Percentiles rank a stretch among this genome's conserved stretches.
Conservation (phyloP, 176 grass and related monocot genomes). For the Miscanthus lutarioriparius region DNA sequence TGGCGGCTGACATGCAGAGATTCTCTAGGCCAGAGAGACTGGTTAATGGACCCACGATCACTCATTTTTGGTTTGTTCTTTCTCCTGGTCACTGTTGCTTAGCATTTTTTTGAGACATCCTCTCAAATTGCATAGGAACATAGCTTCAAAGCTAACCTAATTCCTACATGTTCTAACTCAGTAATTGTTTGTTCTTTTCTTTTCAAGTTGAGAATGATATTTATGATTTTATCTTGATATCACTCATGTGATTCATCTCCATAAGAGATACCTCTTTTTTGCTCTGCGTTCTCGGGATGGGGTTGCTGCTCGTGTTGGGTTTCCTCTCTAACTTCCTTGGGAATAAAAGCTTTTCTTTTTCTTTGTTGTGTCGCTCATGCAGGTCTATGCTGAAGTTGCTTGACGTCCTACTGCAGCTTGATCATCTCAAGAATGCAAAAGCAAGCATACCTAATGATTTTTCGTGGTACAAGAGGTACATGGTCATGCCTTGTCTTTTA, state of each 20-base stretch:
- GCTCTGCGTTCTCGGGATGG: neutral
- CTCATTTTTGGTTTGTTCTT: slow-evolving; percentile 92
- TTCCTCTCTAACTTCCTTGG: neutral
- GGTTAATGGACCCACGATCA: slow-evolving; percentile 93
- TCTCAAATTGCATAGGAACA: neutral
- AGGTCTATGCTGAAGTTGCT: slow-evolving; percentile 99
- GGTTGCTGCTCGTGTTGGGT: neutral
- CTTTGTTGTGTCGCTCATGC: slow-evolving; percentile 7
- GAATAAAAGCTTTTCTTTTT: neutral
- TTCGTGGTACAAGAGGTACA: slow-evolving; percentile 99
- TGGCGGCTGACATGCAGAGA: slow-evolving; percentile 97
- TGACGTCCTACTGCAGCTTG: slow-evolving; percentile 92
- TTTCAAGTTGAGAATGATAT: slow-evolving; percentile 5
- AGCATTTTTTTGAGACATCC: slow-evolving; percentile 9
- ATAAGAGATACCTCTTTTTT: neutral
- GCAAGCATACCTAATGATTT: slow-evolving; percentile 99
- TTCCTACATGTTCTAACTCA: neutral
- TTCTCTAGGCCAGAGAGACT: slow-evolving; percentile 97
- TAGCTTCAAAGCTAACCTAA: slow-evolving; percentile 24
- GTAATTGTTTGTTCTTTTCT: neutral
- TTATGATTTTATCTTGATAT: slow-evolving; percentile 32
- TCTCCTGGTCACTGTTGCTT: slow-evolving; percentile 27
- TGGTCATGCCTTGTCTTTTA: slow-evolving; percentile 22
- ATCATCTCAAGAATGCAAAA: slow-evolving; percentile 99
- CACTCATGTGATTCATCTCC: slow-evolving; percentile 19